phyloP scores from a whole-genome alignment of 1,139 yeast species.

The Pichiaceae sp. region DNA sequence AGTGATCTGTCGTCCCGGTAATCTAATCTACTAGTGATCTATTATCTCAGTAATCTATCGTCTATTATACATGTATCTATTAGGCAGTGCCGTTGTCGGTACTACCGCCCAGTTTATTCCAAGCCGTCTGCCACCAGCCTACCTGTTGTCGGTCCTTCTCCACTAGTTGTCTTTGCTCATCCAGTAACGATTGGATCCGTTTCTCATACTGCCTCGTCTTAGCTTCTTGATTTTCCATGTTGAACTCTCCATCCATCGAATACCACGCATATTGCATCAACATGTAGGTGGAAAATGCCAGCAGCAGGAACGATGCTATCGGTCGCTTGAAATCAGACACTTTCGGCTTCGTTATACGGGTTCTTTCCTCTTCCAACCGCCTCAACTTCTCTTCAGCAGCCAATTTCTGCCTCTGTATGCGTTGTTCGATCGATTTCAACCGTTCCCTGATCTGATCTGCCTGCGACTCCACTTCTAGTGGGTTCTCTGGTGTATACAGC shows the following conservation, averaged over 20 bases:
- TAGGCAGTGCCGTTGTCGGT: not conserved
- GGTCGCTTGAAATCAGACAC: slow-evolving; percentile 22
- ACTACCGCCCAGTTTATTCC: too few species aligned
- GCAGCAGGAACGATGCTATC: slow-evolving; percentile 17
- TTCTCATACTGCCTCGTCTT: slow-evolving; percentile 15
- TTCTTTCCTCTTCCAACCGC: slow-evolving; percentile 14
- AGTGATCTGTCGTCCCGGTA: not conserved
- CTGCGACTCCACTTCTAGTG: slow-evolving; percentile 20
- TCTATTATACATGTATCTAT: not conserved
- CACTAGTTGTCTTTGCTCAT: slow-evolving; percentile 13
- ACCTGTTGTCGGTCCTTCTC: not conserved
- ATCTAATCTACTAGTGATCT: not conserved
- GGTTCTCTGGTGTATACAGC: slow-evolving; percentile 20
- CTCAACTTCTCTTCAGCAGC: slow-evolving; percentile 16
- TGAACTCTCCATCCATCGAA: slow-evolving; percentile 19
- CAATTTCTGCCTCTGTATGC: slow-evolving; percentile 13
- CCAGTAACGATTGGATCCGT: slow-evolving; percentile 16
- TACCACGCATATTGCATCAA: slow-evolving; percentile 22
- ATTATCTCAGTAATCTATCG: not conserved
- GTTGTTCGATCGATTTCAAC: slow-evolving; percentile 16
- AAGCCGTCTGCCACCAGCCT: slow-evolving; percentile 5
- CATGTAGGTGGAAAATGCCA: slow-evolving; percentile 21
- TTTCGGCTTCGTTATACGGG: slow-evolving; percentile 14
- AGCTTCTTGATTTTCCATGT: slow-evolving; percentile 13
- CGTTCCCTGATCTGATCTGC: slow-evolving; percentile 20